phyloP scores from a whole-genome alignment of 192 early-diverging fungal genomes.

The Coemansia sp. region DNA sequence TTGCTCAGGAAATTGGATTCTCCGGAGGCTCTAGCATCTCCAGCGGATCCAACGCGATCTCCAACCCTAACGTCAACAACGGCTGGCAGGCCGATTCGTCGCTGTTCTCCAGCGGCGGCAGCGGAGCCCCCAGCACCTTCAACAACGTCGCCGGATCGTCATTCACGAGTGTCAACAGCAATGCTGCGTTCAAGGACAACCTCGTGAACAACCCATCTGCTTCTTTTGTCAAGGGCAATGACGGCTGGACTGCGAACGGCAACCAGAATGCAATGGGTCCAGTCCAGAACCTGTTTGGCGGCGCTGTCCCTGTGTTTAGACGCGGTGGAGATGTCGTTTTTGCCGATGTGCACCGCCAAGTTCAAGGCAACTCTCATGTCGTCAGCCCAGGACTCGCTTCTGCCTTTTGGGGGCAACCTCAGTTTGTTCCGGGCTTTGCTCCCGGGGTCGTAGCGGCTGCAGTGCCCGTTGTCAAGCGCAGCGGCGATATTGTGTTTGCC shows the following conservation, averaged over 20 bases:
- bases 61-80: constrained; percentile 57
- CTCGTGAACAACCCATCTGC: constrained; percentile 53
- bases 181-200: constrained; percentile 54
- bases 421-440: constrained; percentile 16
- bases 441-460: not conserved
- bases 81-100: constrained; percentile 54
- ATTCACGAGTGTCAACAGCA: constrained; percentile 51
- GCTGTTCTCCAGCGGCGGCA: constrained; percentile 17
- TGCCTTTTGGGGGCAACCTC: constrained; percentile 11
- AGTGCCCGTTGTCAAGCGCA: constrained; percentile 32
- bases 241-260: constrained; percentile 58
- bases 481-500: constrained; percentile 43
- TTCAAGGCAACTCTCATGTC: constrained; percentile 11
- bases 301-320: constrained; percentile 19
- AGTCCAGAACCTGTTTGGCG: constrained; percentile 52
- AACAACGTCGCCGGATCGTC: constrained; percentile 51
- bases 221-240: constrained; percentile 45
- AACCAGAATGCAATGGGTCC: constrained; percentile 50
- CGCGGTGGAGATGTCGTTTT: constrained; percentile 52
- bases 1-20: constrained; percentile 52
- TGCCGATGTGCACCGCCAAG: constrained; percentile 53
- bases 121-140: constrained; percentile 34
- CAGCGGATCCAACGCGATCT: constrained; percentile 46
- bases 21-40: constrained; percentile 38
- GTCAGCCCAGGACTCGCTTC: constrained; percentile 23